Base-by-base conservation (phyloP, 352 stramenopile species). In the Blastocystis sp. region DNA sequence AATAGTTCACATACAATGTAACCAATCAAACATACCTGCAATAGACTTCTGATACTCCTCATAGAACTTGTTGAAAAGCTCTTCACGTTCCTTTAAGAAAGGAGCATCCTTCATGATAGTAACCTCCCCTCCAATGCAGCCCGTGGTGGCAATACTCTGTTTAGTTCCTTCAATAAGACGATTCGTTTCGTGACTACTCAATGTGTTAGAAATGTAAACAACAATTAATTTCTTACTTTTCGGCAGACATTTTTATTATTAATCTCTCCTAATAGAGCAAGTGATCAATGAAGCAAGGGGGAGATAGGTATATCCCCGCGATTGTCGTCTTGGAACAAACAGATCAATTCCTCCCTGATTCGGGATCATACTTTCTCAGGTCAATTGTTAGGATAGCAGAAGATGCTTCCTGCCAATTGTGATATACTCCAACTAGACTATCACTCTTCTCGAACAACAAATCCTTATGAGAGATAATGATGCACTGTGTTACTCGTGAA, bases 401-500 rank as follows among this genome's bases (percentile, higher is more conserved):
- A 59, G 84, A 92, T 7, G 77, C 62, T 42, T 90, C 62, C 51
- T 58, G 24, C 48, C 68, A 64, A 79, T 92, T 82, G 27, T 77
- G 62, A 51, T 88, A 91, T 27, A 98, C 95, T 5, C 95, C 95
- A 11, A 98, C 94, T n/a, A 98, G 91, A 2, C 93, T 93, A 75
- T 98, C 94, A 0, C 95, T 95, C 48, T 96, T 95, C 70, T 97
- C 93, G 91, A 98, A 99, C 90, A 99, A 98, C 42, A 95, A 94
- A 88, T 98, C 95, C 91, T 99, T 99, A 62, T 98, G 92, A 81
- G 95, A 98, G 82, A 99, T 98, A 17, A 98, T 95, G 69, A 99
- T 95, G 91, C 96, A 98, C 90, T 99, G 96, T 90, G 98, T 98
- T 90, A 96, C 93, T 76, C 94, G 94, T 22, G 87, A 91, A 77